Conservation (phyloP, 208 protist genomes). For the Trypanosoma platydactyli region DNA sequence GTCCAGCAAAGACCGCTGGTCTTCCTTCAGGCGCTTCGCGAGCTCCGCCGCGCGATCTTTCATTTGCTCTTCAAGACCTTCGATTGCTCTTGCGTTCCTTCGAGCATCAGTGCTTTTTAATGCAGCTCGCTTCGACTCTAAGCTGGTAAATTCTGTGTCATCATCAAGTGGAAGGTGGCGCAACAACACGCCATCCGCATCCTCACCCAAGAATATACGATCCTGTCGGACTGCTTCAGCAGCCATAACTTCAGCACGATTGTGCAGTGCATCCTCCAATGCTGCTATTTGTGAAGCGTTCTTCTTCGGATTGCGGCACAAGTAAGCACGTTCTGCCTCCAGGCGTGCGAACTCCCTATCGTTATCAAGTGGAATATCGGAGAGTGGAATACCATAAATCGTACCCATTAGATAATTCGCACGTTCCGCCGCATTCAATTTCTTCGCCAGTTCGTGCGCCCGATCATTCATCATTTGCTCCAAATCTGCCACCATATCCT, state of each 20-base stretch:
- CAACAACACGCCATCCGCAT: conserved; percentile 59
- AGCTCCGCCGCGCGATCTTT: conserved; percentile 70
- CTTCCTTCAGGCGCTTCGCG: conserved; percentile 40
- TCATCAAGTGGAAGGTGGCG: conserved; percentile 64
- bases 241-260: conserved; percentile 61
- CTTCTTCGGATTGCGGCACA: conserved; percentile 55
- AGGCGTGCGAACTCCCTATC: conserved; percentile 49
- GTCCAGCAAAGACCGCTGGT: conserved; percentile 59
- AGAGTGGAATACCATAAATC: conserved; percentile 58
- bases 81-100: conserved; percentile 47
- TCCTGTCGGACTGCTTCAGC: conserved; percentile 69
- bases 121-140: conserved; percentile 68
- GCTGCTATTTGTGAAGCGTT: conserved; percentile 60
- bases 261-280: conserved; percentile 51
- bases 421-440: conserved; percentile 67
- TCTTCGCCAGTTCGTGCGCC: conserved; percentile 64
- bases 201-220: conserved; percentile 75
- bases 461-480: conserved; percentile 80
- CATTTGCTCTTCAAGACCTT: conserved; percentile 70
- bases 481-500: conserved; percentile 52
- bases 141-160: conserved; percentile 55
- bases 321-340: conserved; percentile 55
- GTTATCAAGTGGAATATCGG: conserved; percentile 63
- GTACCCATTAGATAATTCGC: conserved; percentile 47
- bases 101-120: conserved; percentile 48